phyloP scores from a whole-genome alignment of 169 alveolate species.

The Plasmodium cynomolgi region DNA sequence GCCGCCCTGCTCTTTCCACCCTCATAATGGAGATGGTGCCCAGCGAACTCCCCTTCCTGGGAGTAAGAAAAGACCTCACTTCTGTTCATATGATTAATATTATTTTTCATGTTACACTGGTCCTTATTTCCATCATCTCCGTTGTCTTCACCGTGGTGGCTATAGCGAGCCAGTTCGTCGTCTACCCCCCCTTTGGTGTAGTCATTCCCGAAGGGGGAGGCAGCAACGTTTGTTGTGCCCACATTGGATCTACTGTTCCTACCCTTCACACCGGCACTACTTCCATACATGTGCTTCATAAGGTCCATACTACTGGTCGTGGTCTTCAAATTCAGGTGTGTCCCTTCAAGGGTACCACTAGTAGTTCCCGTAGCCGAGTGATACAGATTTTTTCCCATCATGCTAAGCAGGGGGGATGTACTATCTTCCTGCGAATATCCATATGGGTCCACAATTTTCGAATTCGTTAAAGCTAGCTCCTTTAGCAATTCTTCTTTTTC shows the following conservation, averaged over 20 bases:
- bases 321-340: background rate
- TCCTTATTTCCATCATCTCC: background rate
- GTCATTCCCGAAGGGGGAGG: background rate
- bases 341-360: background rate
- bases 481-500: conserved; percentile 26
- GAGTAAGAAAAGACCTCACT: background rate
- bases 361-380: background rate
- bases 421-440: background rate
- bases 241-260: background rate
- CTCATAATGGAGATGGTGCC: background rate
- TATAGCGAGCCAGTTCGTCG: background rate
- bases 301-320: background rate
- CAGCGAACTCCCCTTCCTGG: background rate
- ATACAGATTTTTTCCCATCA: background rate
- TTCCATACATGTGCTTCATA: background rate
- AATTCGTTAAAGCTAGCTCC: conserved; percentile 2
- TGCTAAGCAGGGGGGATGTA: background rate
- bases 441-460: background rate
- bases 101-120: background rate
- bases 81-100: background rate
- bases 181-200: background rate
- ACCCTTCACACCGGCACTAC: background rate
- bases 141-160: background rate
- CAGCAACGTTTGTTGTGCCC: background rate
- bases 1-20: background rate